Conservation (phyloP, 2,329 filamentous ascomycete species). For the Fonsecaea pedrosoi region DNA sequence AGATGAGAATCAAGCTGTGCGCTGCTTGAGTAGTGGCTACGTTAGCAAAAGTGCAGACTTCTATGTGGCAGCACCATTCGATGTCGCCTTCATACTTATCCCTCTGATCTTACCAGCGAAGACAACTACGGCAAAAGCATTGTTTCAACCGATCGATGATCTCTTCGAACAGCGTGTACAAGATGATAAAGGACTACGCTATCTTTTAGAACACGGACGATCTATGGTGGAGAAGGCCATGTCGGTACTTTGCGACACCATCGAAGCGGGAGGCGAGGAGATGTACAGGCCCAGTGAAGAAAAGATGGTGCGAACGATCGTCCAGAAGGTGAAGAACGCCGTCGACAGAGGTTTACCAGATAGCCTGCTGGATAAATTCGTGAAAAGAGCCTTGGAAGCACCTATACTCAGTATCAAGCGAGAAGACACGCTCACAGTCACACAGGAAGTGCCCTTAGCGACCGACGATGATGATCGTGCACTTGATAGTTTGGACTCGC, state of each 20-base stretch:
- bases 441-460: constrained; percentile 40
- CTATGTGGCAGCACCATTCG: constrained; percentile 82
- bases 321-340: constrained; percentile 75
- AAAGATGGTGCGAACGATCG: constrained; percentile 70
- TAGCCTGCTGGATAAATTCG: constrained; percentile 85
- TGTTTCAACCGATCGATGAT: constrained; percentile 59
- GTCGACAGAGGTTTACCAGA: constrained; percentile 69
- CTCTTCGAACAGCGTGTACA: constrained; percentile 55
- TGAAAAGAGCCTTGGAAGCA: constrained; percentile 75
- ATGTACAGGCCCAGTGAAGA: constrained; percentile 81
- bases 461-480: constrained; percentile 42
- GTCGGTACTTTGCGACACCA: constrained; percentile 75
- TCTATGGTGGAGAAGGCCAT: constrained; percentile 69
- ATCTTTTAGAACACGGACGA: constrained; percentile 49
- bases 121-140: constrained; percentile 50
- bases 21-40: constrained; percentile 51
- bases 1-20: constrained; percentile 16
- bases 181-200: constrained; percentile 50
- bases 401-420: constrained; percentile 74
- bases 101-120: constrained; percentile 67
- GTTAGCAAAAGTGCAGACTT: constrained; percentile 73
- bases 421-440: constrained; percentile 53
- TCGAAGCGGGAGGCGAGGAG: constrained; percentile 80
- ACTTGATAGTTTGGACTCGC: constrained; percentile 36
- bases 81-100: constrained; percentile 82